Conservation (phyloP, 1,284 basidiomycete genomes). For the Ustilago sp. region DNA sequence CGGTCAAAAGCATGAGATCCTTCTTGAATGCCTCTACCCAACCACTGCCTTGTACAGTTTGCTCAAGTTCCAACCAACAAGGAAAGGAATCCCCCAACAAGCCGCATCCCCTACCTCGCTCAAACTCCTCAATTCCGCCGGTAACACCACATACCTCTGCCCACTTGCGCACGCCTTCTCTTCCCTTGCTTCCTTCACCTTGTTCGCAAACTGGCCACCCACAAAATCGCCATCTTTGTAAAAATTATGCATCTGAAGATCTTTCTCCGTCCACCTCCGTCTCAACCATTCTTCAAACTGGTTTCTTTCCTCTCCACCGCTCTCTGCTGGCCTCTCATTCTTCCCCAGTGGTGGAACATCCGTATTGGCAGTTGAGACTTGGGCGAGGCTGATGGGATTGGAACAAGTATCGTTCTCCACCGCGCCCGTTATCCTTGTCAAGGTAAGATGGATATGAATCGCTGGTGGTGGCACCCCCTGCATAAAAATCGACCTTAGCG, state of each 20-base stretch:
- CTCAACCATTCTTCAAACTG: conserved; percentile 87
- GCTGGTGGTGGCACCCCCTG: conserved; percentile 83
- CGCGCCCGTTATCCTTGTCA: conserved; percentile 33
- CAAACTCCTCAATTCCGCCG: conserved; percentile 43
- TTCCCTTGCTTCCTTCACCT: conserved; percentile 4
- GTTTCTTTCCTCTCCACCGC: conserved; percentile 77
- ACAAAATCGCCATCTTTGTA: conserved; percentile 70
- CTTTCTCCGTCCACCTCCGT: conserved; percentile 85
- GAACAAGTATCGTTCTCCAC: conserved; percentile 16
- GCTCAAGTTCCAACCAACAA: conserved; percentile 16
- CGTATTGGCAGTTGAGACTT: conserved; percentile 10
- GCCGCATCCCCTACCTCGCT: conserved; percentile 51
- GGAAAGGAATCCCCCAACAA: conserved; percentile 45
- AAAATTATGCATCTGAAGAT: conserved; percentile 78
- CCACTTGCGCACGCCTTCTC: conserved; percentile 4
- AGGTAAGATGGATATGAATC: conserved; percentile 77
- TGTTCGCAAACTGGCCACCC: conserved; percentile 32
- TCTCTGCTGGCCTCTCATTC: conserved; percentile 56
- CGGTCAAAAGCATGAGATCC: background rate
- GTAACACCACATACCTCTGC: conserved; percentile 45
- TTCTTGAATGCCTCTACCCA: conserved; percentile 9
- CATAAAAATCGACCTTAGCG: conserved; percentile 85
- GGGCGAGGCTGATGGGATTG: conserved; percentile 16
- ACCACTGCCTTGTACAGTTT: conserved; percentile 29
- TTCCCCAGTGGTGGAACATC: conserved; percentile 38